Percentiles rank a stretch among this genome's conserved stretches.
Conservation (phyloP, 225 moss, liverwort and hornwort genomes). For the Bryoerythrophyllum caledonicum region DNA sequence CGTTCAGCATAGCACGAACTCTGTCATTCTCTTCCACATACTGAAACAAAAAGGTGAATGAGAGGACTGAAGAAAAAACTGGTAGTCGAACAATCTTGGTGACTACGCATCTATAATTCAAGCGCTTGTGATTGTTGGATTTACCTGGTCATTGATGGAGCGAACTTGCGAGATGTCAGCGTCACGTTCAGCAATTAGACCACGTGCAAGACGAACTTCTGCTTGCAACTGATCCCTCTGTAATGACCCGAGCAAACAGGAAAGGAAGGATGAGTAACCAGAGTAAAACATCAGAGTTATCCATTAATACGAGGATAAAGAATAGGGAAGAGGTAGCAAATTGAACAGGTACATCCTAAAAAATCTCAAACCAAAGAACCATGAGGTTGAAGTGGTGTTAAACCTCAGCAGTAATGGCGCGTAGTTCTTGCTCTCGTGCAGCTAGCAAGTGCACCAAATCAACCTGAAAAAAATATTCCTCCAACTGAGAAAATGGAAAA, state of each 20-base stretch:
- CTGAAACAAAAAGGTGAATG: slow-evolving; percentile 38
- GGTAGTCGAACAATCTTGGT: background rate
- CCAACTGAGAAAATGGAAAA: background rate
- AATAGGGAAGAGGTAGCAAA: too few species aligned
- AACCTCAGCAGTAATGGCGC: slow-evolving; percentile 93
- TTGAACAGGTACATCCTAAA: too few species aligned
- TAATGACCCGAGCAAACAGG: slow-evolving; percentile 22
- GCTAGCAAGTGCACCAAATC: slow-evolving; percentile 89
- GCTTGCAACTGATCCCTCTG: slow-evolving; percentile 94
- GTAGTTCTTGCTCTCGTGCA: slow-evolving; percentile 94
- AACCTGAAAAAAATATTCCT: slow-evolving; percentile 49
- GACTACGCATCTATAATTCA: background rate
- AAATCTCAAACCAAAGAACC: slow-evolving; percentile 8
- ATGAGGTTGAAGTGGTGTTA: slow-evolving; percentile 8
- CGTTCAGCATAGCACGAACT: slow-evolving; percentile 88
- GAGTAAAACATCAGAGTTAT: too few species aligned
- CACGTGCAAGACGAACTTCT: slow-evolving; percentile 79
- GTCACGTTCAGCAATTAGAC: slow-evolving; percentile 79
- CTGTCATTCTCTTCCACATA: slow-evolving; percentile 88
- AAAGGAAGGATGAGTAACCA: background rate
- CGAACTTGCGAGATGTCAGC: slow-evolving; percentile 79
- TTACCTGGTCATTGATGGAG: slow-evolving; percentile 79
- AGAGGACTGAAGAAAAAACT: background rate
- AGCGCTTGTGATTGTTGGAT: slow-evolving; percentile 18
- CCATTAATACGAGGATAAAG: too few species aligned